phyloP scores from a whole-genome alignment of 1,139 yeast genomes.

The Candida glucosophila region DNA sequence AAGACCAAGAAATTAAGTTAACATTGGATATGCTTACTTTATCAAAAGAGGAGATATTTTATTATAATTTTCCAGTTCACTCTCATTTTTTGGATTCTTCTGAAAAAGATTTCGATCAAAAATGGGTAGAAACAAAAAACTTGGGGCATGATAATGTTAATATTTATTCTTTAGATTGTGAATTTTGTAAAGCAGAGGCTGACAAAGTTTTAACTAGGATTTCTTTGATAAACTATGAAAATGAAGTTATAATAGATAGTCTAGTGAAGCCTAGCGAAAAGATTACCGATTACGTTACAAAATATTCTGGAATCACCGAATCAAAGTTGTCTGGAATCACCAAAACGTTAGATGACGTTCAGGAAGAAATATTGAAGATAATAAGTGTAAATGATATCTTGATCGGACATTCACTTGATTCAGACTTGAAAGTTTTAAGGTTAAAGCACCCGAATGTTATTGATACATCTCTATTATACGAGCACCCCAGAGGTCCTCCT shows the following conservation, averaged over 20 bases:
- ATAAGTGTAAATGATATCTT: slow-evolving; percentile 44
- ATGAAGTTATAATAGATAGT: slow-evolving; percentile 55
- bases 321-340: slow-evolving; percentile 55
- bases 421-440: slow-evolving; percentile 54
- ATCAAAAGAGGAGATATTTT: slow-evolving; percentile 33
- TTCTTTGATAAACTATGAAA: slow-evolving; percentile 60
- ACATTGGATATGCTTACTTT: slow-evolving; percentile 48
- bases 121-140: slow-evolving; percentile 51
- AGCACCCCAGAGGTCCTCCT: slow-evolving; percentile 75
- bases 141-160: slow-evolving; percentile 49
- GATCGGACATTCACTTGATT: slow-evolving; percentile 68
- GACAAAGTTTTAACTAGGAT: slow-evolving; percentile 72
- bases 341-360: slow-evolving; percentile 62
- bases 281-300: slow-evolving; percentile 73
- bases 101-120: slow-evolving; percentile 9
- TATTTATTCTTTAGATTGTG: slow-evolving; percentile 84
- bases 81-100: slow-evolving; percentile 4
- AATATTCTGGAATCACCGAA: slow-evolving; percentile 79
- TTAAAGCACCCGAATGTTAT: slow-evolving; percentile 58
- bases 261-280: slow-evolving; percentile 68
- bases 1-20: slow-evolving; percentile 29
- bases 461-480: slow-evolving; percentile 58
- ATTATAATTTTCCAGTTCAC: slow-evolving; percentile 56
- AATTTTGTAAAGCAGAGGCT: slow-evolving; percentile 63
- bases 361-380: slow-evolving; percentile 36